Percentiles rank a stretch among this genome's conserved stretches.
Conservation (phyloP, 495 filamentous ascomycete species). For the Chaetomium fimeti region DNA sequence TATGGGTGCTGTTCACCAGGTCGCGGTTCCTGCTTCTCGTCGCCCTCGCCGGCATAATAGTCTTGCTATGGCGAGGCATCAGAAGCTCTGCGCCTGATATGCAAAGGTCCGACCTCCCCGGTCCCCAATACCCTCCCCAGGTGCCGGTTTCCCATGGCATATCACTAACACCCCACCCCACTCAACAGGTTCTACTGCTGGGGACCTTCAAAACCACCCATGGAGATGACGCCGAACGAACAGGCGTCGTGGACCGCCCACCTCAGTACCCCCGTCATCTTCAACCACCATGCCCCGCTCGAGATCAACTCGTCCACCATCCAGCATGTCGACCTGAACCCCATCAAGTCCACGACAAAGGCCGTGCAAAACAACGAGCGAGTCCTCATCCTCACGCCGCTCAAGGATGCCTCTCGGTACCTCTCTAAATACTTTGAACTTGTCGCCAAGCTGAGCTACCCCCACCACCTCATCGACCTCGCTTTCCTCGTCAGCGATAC, state of each 20-base stretch:
- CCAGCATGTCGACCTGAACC: conserved; percentile 76
- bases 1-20: conserved; percentile 72
- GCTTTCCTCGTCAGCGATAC: conserved; percentile 92
- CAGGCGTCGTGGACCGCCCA: conserved; percentile 85
- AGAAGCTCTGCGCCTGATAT: conserved; percentile 78
- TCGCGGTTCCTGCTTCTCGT: conserved; percentile 77
- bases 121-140: not conserved
- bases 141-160: not conserved
- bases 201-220: conserved; percentile 87
- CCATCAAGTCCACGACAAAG: conserved; percentile 74
- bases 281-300: conserved; percentile 89
- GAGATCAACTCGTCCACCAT: conserved; percentile 81
- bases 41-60: conserved; percentile 66
- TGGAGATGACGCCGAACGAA: conserved; percentile 90
- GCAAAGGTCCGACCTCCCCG: conserved; percentile 68
- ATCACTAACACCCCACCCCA: conserved; percentile 17
- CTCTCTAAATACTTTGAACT: conserved; percentile 91
- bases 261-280: conserved; percentile 85
- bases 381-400: conserved; percentile 90
- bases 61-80: conserved; percentile 89
- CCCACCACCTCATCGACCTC: conserved; percentile 92
- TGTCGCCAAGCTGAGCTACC: conserved; percentile 84
- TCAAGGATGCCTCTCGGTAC: conserved; percentile 82
- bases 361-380: conserved; percentile 78
- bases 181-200: conserved; percentile 87